Evolutionary conservation across 306 rosid genomes (phyloP).

Genomic region (Inga oerstediana): DNA sequence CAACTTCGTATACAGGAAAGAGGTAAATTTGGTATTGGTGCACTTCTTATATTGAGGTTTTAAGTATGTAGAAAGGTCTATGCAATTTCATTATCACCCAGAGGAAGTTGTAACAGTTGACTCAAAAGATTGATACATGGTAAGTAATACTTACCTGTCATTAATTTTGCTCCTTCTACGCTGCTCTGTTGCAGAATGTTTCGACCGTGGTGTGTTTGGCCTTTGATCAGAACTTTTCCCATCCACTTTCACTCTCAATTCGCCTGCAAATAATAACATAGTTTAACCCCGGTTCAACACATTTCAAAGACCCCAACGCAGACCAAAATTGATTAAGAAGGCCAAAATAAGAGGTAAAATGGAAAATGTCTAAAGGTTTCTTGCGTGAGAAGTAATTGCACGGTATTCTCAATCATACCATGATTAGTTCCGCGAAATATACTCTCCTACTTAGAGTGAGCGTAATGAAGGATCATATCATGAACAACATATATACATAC

Average conservation of each 20-base stretch:
- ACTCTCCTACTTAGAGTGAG: not conserved
- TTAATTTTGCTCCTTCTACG: conserved; percentile 98
- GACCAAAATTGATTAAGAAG: not conserved
- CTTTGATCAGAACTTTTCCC: conserved; percentile 74
- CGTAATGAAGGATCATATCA: not conserved
- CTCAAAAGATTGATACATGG: not conserved
- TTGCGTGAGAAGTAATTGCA: not conserved
- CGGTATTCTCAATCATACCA: not conserved
- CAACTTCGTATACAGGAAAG: not conserved
- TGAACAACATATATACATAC: not conserved
- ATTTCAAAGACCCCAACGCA: not conserved
- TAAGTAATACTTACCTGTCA: conserved; percentile 69
- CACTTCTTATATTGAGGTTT: not conserved
- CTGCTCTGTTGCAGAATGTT: conserved; percentile 98
- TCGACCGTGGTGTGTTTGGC: conserved; percentile 93
- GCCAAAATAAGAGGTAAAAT: not conserved
- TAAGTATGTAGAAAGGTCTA: not conserved
- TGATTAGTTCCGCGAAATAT: not conserved
- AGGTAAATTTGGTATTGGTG: not conserved
- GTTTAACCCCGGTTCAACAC: conserved; percentile 8
- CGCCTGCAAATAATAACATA: conserved; percentile 38
- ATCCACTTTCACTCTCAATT: conserved; percentile 68
- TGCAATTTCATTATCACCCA: not conserved
- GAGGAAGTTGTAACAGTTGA: not conserved
- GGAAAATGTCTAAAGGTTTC: not conserved